A percentile compares a stretch with the other conserved stretches of the same genome.
Evolutionary conservation across 108 stramenopile species (phyloP).

Genomic region (Bacterosira constricta): DNA sequence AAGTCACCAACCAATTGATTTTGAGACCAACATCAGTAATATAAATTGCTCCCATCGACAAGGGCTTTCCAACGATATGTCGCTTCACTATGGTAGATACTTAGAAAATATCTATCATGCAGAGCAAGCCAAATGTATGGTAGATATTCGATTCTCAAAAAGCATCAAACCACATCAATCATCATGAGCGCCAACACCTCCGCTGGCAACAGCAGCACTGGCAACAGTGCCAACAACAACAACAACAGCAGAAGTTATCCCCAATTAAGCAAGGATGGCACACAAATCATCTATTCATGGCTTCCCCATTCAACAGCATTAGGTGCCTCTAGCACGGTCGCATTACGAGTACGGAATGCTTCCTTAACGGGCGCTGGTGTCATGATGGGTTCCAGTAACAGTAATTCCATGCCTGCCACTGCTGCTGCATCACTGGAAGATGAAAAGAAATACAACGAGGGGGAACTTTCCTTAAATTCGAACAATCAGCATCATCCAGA

Average conservation of each 20-base stretch:
- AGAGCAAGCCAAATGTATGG: too few species aligned
- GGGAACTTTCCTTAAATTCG: neutral
- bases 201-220: neutral
- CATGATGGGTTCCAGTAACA: neutral
- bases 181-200: neutral
- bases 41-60: too few species aligned
- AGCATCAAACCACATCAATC: too few species aligned
- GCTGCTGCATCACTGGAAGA: neutral
- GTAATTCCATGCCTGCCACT: neutral
- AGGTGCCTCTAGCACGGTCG: slow-evolving; percentile 30
- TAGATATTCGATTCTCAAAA: too few species aligned
- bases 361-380: neutral
- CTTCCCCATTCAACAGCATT: slow-evolving; percentile 33
- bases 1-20: too few species aligned
- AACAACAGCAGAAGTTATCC: neutral
- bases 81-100: too few species aligned
- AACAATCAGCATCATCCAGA: neutral
- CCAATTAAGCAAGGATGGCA: neutral
- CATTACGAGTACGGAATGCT: slow-evolving; percentile 16
- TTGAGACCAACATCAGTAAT: too few species aligned
- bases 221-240: neutral
- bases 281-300: slow-evolving; percentile 31
- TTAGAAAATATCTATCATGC: too few species aligned
- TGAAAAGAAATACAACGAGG: slow-evolving; percentile 21
- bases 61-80: too few species aligned